Base-by-base conservation (phyloP, 371 early-diverging fungal genomes). In the Saksenaea vasiformis region DNA sequence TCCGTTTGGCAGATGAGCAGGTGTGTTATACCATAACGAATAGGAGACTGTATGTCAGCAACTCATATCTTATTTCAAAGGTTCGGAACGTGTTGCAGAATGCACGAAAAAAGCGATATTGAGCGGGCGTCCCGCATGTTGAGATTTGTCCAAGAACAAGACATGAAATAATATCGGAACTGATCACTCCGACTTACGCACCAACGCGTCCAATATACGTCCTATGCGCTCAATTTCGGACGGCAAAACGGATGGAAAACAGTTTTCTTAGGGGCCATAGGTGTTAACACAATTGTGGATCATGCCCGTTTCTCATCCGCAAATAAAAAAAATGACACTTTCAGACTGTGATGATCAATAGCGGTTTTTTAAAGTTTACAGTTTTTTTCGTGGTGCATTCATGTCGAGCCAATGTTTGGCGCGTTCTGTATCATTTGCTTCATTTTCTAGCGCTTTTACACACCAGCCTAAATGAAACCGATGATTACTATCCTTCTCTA, bases 401-500 rank as follows among this genome's bases (percentile, higher is more conserved):
- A 57, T 56, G 22, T 75, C 73, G 24, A 93, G 69, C 92, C 92
- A 91, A 31, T 72, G 53, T 54, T 66, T 63, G 1, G 90, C 90
- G 34, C 70, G 69, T 31, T 83, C 82, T 22, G 79, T 58, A 64
- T 90, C 87, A 60, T 85, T 88, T 15, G 77, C 71, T 41, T 72
- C 76, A 17, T 65, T 77, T 56, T 85, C 80, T 44, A 93, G 51
- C 8, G 89, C 91, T 63, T 87, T 87, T 24, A 91, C 74, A 63
- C 90, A 87, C 91, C 91, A 93, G 9, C 79, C 87, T 13, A 88
- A 62, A 13, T 77, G 71, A 68, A 82, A 91, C 22, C 69, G 65
- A 0, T 67, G 74, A 7, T 60, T 67, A 8, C 77, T 56, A 3
- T 71, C 76, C 36, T 72, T 77, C 36, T 73, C 60, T 24, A 85